Evolutionary conservation across 257 asterid genomes (phyloP).

Genomic region (Misopates orontium): DNA sequence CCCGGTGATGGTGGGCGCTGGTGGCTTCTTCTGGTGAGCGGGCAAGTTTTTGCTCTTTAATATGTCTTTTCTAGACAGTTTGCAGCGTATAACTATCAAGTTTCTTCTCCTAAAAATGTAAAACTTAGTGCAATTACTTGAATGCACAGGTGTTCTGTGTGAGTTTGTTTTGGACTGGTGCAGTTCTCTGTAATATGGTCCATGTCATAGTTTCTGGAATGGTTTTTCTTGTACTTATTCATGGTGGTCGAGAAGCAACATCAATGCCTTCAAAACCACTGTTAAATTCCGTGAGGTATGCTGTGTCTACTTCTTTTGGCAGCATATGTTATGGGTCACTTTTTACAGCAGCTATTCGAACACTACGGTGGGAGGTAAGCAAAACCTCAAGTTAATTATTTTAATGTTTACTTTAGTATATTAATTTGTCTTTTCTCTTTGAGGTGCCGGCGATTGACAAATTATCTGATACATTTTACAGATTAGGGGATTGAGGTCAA

Average conservation of each 20-base stretch:
- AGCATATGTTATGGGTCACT: conserved; percentile 99
- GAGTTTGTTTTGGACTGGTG: conserved; percentile 99
- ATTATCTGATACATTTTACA: conserved; percentile 36
- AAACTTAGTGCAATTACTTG: conserved; percentile 23
- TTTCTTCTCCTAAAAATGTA: conserved; percentile 22
- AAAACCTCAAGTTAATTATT: conserved; percentile 10
- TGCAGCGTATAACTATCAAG: conserved; percentile 16
- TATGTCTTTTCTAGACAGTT: conserved; percentile 26
- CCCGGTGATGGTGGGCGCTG: conserved; percentile 83
- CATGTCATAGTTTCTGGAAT: conserved; percentile 94
- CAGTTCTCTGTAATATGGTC: conserved; percentile 83
- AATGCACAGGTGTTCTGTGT: conserved; percentile 70
- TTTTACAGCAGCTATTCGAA: conserved; percentile 94
- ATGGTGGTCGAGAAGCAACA: conserved; percentile 76
- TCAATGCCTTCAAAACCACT: conserved; percentile 90
- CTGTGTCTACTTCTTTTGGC: conserved; percentile 90
- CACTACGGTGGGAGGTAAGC: conserved; percentile 93
- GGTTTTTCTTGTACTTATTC: conserved; percentile 84
- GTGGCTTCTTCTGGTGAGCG: conserved; percentile 99
- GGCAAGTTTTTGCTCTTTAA: conserved; percentile 86
- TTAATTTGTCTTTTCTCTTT: background rate
- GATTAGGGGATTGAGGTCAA: conserved; percentile 97
- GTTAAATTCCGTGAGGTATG: conserved; percentile 61
- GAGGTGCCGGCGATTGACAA: conserved; percentile 23
- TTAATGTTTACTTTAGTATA: conserved; percentile 15